These are phyloP conservation scores for Pyricularia pennisetigena DNA, from an alignment of 2,329 filamentous ascomycete genomes.

Conservation along the genomic window DNA sequence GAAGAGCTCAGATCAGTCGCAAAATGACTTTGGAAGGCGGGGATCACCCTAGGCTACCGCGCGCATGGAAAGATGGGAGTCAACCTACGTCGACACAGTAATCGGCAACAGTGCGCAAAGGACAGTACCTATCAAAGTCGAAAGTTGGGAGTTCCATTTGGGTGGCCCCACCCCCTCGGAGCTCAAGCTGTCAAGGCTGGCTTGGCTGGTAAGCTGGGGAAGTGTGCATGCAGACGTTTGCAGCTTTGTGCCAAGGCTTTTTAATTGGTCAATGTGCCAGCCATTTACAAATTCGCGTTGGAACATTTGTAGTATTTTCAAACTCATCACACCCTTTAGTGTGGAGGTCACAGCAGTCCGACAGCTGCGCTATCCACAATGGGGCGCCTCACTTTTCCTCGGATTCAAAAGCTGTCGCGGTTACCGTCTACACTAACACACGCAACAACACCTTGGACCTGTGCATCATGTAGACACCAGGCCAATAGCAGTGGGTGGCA, in stretches of 20 bases:
- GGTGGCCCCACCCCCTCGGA: neutral
- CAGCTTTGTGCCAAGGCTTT: neutral
- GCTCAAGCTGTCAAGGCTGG: neutral
- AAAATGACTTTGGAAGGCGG: neutral
- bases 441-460: neutral
- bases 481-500: neutral
- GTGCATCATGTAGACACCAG: neutral
- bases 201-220: too few species aligned
- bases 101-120: neutral
- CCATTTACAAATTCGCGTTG: neutral
- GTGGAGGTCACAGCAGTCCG: neutral
- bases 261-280: neutral
- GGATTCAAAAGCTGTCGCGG: neutral
- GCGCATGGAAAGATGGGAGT: neutral
- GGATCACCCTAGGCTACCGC: neutral
- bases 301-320: neutral
- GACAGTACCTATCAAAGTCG: neutral
- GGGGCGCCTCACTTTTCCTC: neutral
- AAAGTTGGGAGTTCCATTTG: neutral
- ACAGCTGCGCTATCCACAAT: neutral
- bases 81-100: neutral
- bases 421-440: neutral
- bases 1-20: neutral
- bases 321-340: neutral
- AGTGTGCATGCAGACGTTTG: neutral